Percentiles rank a stretch among this genome's conserved stretches.
These are phyloP conservation scores for Fagopyrum esculentum DNA, from an alignment of 148 eudicot genomes.

Conservation along the genomic window DNA sequence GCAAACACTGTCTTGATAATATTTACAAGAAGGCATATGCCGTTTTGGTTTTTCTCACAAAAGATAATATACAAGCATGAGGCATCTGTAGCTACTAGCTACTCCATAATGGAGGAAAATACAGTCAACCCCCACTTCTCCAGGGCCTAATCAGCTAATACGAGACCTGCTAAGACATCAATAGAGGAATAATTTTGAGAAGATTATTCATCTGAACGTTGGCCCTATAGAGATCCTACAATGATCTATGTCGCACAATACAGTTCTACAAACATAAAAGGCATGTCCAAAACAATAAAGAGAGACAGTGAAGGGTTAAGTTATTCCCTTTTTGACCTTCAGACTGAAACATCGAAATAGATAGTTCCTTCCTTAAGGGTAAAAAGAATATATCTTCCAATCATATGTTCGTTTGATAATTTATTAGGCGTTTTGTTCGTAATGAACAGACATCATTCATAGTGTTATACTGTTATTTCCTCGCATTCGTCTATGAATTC, in stretches of 20 bases:
- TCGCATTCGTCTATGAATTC: not conserved
- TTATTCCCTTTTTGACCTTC: not conserved
- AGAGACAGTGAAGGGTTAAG: not conserved
- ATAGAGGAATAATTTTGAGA: not conserved
- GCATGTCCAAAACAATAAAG: not conserved
- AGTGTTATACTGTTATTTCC: not conserved
- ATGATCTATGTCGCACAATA: not conserved
- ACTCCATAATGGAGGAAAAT: not conserved
- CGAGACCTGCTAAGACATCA: not conserved
- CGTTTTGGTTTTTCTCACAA: not conserved
- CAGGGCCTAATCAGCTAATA: not conserved
- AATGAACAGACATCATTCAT: not conserved
- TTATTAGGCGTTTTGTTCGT: not conserved
- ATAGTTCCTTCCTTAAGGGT: not conserved
- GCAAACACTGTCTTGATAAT: not conserved
- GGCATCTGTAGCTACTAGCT: conserved; percentile 1
- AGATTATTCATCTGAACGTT: not conserved
- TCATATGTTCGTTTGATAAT: not conserved
- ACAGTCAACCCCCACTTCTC: not conserved
- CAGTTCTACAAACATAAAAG: not conserved
- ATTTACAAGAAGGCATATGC: not conserved
- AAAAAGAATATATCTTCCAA: no score
- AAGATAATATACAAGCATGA: conserved; percentile 1
- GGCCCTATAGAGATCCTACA: not conserved
- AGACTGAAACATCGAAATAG: not conserved